Conservation (phyloP, 495 filamentous ascomycete species). For the Lepraria neglecta region DNA sequence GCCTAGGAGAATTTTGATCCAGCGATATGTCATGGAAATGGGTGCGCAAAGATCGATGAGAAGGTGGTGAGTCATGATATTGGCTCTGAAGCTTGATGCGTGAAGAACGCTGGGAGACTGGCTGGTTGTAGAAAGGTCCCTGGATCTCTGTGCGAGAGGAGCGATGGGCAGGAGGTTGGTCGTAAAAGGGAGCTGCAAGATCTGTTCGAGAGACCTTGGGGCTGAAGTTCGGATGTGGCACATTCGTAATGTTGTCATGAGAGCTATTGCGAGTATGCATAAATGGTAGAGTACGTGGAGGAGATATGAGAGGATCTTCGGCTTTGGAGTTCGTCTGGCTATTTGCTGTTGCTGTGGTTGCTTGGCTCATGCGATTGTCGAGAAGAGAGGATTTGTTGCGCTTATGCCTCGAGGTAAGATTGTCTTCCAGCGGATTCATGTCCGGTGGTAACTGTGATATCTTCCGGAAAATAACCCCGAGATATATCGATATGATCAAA, state of each 20-base stretch:
- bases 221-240: conserved; percentile 23
- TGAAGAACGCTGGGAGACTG: conserved; percentile 27
- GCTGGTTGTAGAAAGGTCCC: conserved; percentile 24
- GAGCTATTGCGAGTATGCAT: conserved; percentile 63
- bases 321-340: conserved; percentile 33
- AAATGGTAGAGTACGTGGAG: conserved; percentile 63
- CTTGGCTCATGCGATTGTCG: conserved; percentile 46
- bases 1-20: conserved; percentile 24
- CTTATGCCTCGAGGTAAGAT: conserved; percentile 74
- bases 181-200: conserved; percentile 33
- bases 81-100: neutral
- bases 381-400: conserved; percentile 65
- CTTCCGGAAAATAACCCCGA: conserved; percentile 69
- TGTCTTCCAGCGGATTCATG: conserved; percentile 84
- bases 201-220: conserved; percentile 35
- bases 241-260: conserved; percentile 33
- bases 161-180: conserved; percentile 36
- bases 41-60: conserved; percentile 37
- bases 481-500: conserved; percentile 59
- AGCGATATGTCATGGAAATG: conserved; percentile 25
- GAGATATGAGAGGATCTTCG: conserved; percentile 51
- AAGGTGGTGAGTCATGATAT: conserved; percentile 40
- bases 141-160: conserved; percentile 37
- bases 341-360: conserved; percentile 49
- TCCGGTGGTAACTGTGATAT: conserved; percentile 78